These are phyloP conservation scores for Tilletia setariae DNA, from an alignment of 1,284 basidiomycete species.

Conservation along the genomic window DNA sequence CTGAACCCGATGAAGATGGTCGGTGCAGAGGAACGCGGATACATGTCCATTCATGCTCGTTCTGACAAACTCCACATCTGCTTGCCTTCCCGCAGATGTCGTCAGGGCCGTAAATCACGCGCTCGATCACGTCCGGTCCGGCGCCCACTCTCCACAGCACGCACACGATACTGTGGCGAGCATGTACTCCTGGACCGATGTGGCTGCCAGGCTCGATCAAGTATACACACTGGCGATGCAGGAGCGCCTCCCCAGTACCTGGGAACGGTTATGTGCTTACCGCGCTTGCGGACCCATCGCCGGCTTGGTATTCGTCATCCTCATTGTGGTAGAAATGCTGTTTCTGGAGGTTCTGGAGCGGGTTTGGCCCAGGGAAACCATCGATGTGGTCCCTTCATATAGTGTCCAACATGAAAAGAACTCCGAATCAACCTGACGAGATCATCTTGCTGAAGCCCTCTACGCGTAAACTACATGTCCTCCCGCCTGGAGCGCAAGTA, in stretches of 20 bases:
- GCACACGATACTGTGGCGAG: constrained; percentile 73
- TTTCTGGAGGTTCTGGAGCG: constrained; percentile 74
- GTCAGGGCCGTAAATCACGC: constrained; percentile 77
- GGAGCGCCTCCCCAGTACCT: constrained; percentile 74
- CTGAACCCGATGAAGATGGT: constrained; percentile 79
- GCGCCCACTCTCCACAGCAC: constrained; percentile 71
- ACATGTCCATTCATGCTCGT: not conserved
- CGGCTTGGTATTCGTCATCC: constrained; percentile 73
- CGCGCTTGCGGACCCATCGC: constrained; percentile 68
- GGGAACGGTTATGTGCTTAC: constrained; percentile 54
- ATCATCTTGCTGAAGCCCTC: too few relatives aligned
- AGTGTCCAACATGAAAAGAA: not conserved
- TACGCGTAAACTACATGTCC: too few relatives aligned
- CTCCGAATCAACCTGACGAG: not conserved
- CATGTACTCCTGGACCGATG: constrained; percentile 86
- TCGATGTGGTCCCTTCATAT: not conserved
- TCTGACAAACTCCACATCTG: not conserved
- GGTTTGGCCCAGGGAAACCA: constrained; percentile 62
- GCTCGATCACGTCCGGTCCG: constrained; percentile 67
- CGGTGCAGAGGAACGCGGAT: constrained; percentile 25
- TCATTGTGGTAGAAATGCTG: constrained; percentile 73
- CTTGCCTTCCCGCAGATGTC: constrained; percentile 64
- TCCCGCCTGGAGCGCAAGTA: too few relatives aligned
- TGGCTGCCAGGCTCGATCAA: constrained; percentile 73
- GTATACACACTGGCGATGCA: constrained; percentile 73